Evolutionary conservation across 2,329 filamentous ascomycete genomes (phyloP), one percentile per base, ranked within the genome.

Genomic region (Iodosphaeria phyllophila): DNA sequence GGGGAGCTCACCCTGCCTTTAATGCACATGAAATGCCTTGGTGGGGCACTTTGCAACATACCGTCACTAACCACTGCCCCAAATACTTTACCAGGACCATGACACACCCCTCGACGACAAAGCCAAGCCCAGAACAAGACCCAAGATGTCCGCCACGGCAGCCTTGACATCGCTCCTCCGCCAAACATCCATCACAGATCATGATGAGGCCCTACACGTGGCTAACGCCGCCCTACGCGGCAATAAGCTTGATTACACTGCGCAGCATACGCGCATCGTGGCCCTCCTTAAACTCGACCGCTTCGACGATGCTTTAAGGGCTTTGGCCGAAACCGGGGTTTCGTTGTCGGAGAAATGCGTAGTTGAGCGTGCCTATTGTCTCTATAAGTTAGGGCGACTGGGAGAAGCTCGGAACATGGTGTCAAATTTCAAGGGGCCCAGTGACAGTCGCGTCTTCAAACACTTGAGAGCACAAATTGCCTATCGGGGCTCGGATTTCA

Each of bases 251-350:
- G 30, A 61, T 22, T 31, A 47, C 16, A 53, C 65, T 20, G 72
- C 74, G 26, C 70, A 74, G 18, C 72, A 74, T 44, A 74, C 71
- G 18, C 73, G 74, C 31, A 61, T 75, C 9, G 64, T 86, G 22
- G 77, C 79, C 13, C 61, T 89, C 12, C 58, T 89, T 33, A 82
- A 83, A 45, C 66, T 89, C 37, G 80, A 89, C 48, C 74, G 78
- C 30, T 89, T 75, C 47, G 67, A 77, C 29, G 79, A 89, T 46
- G 77, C 76, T 22, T 54, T 82, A 23, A 67, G 68, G 30, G 62
- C 68, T 28, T 62, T 86, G 30, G 64, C 71, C 30, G 65, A 71
- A 18, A 69, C 59, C 11, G 69, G 70, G 24, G 55, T 64, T 29
- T 56, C 52, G 33, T 51, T 84, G 29, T 65, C 72, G 42, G 53